Conservation (phyloP, 192 early-diverging fungal species). For the Podila verticillata region DNA sequence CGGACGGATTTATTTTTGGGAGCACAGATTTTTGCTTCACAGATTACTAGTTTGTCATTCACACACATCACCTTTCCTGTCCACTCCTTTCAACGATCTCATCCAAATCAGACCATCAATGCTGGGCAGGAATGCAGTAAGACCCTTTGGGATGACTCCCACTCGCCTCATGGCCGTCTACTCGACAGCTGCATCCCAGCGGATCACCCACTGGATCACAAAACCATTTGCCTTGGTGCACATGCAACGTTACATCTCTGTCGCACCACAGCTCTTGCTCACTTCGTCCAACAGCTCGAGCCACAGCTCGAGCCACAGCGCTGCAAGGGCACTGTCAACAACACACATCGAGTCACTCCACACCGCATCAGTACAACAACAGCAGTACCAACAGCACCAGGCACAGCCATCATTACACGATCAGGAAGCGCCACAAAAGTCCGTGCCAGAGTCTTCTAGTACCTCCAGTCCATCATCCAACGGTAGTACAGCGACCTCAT, state of each 20-base stretch:
- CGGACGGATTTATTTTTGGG: background rate
- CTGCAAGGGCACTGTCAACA: background rate
- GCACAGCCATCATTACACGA: background rate
- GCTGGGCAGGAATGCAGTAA: slow-evolving; percentile 41
- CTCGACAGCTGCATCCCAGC: slow-evolving; percentile 27
- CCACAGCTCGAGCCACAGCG: background rate
- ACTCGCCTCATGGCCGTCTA: slow-evolving; percentile 24
- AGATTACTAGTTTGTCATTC: background rate
- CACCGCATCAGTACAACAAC: background rate
- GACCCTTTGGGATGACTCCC: slow-evolving; percentile 48
- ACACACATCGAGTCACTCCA: background rate
- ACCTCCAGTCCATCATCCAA: background rate
- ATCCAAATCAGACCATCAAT: slow-evolving; percentile 3
- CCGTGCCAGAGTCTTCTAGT: background rate
- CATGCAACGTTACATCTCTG: slow-evolving; percentile 41
- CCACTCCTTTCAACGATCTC: background rate
- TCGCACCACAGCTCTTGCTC: slow-evolving; percentile 26
- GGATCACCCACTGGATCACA: slow-evolving; percentile 46
- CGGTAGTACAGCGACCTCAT: background rate
- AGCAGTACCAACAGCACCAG: slow-evolving; percentile 2
- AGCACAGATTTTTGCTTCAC: background rate
- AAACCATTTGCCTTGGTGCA: slow-evolving; percentile 22
- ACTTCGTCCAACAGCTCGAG: background rate
- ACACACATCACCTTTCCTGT: background rate
- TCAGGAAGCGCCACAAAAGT: background rate